Conservation (phyloP, 2,329 filamentous ascomycete genomes). For the Penicillium sp. region DNA sequence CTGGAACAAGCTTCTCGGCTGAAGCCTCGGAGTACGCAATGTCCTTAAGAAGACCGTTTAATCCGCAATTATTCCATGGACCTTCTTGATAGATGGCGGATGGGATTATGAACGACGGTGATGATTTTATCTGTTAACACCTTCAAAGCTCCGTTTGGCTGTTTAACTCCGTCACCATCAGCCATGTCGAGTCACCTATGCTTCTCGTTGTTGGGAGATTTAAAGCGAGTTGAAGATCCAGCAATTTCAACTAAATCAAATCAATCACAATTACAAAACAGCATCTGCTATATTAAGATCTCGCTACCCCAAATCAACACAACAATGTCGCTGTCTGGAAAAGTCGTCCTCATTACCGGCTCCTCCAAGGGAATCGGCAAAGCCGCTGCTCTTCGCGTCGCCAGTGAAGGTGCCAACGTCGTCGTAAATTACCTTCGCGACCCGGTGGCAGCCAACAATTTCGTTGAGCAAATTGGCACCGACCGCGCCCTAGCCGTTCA, state of each 20-base stretch:
- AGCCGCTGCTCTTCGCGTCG: conserved; percentile 47
- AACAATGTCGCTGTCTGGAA: conserved; percentile 36
- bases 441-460: conserved; percentile 59
- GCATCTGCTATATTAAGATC: background rate
- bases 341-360: conserved; percentile 50
- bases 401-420: conserved; percentile 51
- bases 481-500: conserved; percentile 60
- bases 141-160: background rate
- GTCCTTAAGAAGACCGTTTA: background rate
- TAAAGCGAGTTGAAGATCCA: background rate
- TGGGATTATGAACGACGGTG: background rate
- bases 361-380: conserved; percentile 51
- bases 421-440: conserved; percentile 65
- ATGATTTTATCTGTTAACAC: background rate
- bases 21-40: conserved; percentile 1
- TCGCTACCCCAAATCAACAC: background rate
- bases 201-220: background rate
- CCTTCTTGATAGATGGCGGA: background rate
- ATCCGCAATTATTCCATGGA: background rate
- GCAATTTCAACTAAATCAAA: too few relatives aligned
- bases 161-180: background rate
- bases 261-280: background rate
- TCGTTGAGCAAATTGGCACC: conserved; percentile 56
- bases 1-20: background rate
- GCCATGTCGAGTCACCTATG: background rate